A percentile compares a stretch with the other conserved stretches of the same genome.
Conservation (phyloP, 163 green algal species). For the Botryococcus braunii region DNA sequence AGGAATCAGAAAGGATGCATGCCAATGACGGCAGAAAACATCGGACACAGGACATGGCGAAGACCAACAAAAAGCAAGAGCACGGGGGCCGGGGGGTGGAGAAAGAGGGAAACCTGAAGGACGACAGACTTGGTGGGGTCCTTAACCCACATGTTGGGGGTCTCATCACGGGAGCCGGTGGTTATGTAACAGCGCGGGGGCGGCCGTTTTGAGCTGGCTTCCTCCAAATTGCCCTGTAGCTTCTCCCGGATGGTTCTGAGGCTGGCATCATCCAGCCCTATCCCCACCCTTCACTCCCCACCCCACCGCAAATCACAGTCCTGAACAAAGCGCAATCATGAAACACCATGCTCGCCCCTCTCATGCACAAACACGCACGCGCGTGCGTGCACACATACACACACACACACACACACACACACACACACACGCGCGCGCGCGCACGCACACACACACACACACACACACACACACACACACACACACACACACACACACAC, state of each 20-base stretch:
- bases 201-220: neutral
- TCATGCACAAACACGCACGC: neutral
- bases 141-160: constrained; percentile 51
- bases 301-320: neutral
- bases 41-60: too few relatives aligned
- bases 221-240: constrained; percentile 21
- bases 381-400: neutral
- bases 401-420: too few relatives aligned
- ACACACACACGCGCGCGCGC: neutral
- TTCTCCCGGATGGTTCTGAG: constrained; percentile 23
- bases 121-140: constrained; percentile 43
- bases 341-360: neutral
- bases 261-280: constrained; percentile 39
- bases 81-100: too few relatives aligned
- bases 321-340: neutral
- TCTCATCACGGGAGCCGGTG: constrained; percentile 22
- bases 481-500: neutral
- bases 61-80: too few relatives aligned
- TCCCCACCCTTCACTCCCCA: constrained; percentile 43
- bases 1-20: too few relatives aligned
- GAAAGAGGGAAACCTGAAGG: constrained; percentile 28
- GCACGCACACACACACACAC: neutral
- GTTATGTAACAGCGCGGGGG: constrained; percentile 16
- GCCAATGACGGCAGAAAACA: too few relatives aligned
- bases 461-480: neutral